Evolutionary conservation across 495 filamentous ascomycete species (phyloP).

Genomic region (Penicillium argentinense): DNA sequence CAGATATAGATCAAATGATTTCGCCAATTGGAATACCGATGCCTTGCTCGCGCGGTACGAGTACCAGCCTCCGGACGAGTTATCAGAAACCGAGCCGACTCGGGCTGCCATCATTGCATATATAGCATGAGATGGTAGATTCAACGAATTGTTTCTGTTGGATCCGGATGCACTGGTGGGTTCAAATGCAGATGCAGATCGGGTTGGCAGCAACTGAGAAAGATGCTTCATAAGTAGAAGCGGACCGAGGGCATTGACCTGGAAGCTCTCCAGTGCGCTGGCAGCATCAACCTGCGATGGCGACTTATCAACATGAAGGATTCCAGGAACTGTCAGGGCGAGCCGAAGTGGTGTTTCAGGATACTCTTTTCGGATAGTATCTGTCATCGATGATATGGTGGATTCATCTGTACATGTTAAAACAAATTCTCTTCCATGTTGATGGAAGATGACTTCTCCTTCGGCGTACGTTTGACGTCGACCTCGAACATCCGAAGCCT

Average conservation of each 20-base stretch:
- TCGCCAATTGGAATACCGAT: constrained; percentile 66
- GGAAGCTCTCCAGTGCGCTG: constrained; percentile 59
- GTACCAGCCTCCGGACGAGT: constrained; percentile 71
- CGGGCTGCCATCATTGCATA: constrained; percentile 73
- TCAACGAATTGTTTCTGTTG: constrained; percentile 3
- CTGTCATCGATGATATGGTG: constrained; percentile 39
- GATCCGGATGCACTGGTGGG: background rate
- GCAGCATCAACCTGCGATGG: constrained; percentile 59
- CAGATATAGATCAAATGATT: constrained; percentile 72
- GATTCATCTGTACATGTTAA: constrained; percentile 32
- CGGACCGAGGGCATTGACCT: constrained; percentile 70
- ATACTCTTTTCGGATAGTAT: constrained; percentile 40
- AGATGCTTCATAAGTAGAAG: constrained; percentile 77
- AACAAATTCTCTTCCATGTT: background rate
- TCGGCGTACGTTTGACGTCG: constrained; percentile 55
- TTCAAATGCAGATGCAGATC: constrained; percentile 28
- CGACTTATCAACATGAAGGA: constrained; percentile 73
- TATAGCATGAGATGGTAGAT: constrained; percentile 49
- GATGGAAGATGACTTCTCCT: background rate
- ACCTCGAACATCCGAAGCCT: constrained; percentile 56
- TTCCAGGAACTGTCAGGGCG: constrained; percentile 68
- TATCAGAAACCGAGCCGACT: constrained; percentile 72
- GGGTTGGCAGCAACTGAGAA: constrained; percentile 61
- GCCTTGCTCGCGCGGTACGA: constrained; percentile 74
- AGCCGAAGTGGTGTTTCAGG: constrained; percentile 64